Conservation (phyloP, 768 basidiomycete genomes). For the Chalciporus piperatus region DNA sequence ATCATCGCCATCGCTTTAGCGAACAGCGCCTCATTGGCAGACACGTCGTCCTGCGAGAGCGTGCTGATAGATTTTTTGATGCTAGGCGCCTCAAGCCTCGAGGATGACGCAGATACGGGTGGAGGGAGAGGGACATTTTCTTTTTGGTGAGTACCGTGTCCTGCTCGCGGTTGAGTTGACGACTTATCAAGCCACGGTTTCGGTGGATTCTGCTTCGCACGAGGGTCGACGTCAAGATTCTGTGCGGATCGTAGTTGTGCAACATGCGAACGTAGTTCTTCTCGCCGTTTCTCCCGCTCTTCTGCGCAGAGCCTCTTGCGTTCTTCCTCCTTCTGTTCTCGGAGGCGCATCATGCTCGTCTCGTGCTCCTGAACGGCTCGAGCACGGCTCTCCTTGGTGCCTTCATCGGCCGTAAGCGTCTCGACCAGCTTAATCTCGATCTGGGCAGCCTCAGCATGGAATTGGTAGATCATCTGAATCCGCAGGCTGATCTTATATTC, state of each 20-base stretch:
- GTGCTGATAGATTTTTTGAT: slow-evolving; percentile 25
- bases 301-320: slow-evolving; percentile 29
- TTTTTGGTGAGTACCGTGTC: slow-evolving; percentile 24
- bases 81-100: slow-evolving; percentile 22
- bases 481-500: slow-evolving; percentile 31
- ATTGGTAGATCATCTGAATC: slow-evolving; percentile 34
- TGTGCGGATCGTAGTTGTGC: slow-evolving; percentile 19
- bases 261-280: slow-evolving; percentile 19
- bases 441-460: slow-evolving; percentile 29
- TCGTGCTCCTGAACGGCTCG: slow-evolving; percentile 32
- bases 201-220: slow-evolving; percentile 11
- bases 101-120: slow-evolving; percentile 1
- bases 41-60: slow-evolving; percentile 25
- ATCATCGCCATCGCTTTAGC: slow-evolving; percentile 24
- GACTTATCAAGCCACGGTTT: slow-evolving; percentile 15
- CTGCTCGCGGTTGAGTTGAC: slow-evolving; percentile 10
- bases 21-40: slow-evolving; percentile 26
- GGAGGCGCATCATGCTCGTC: slow-evolving; percentile 30
- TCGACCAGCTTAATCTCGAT: slow-evolving; percentile 31
- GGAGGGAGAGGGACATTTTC: slow-evolving; percentile 22
- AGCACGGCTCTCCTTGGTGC: slow-evolving; percentile 30
- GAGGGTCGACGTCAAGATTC: slow-evolving; percentile 16
- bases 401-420: slow-evolving; percentile 21
- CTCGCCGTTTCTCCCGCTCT: slow-evolving; percentile 26
- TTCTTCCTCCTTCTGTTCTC: slow-evolving; percentile 32